Evolutionary conservation across 306 rosid species (phyloP), one percentile per base, ranked within the genome.

Genomic region (Nissolia schottii): DNA sequence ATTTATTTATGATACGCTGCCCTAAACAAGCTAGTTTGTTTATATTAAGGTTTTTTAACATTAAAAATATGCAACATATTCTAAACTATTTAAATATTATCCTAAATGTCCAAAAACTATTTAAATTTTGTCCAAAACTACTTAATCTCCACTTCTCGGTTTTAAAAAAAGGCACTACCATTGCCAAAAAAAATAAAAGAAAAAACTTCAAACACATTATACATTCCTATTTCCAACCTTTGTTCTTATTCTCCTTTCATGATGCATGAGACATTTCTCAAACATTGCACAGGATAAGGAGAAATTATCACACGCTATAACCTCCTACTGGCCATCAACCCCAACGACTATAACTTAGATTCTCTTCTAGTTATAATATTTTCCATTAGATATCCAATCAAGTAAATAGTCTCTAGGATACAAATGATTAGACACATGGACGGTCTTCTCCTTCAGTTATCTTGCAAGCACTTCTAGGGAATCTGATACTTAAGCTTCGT

Each of bases 401-500:
- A n/a, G n/a, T n/a, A n/a, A n/a, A n/a, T n/a, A n/a, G n/a, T n/a
- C n/a, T n/a, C n/a, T n/a, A n/a, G n/a, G n/a, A n/a, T n/a, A n/a
- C n/a, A n/a, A n/a, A n/a, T n/a, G n/a, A n/a, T n/a, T n/a, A n/a
- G n/a, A n/a, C 27, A 64, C 82, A 59, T 70, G 27, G 19, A 45
- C 71, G 31, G 65, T 37, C 18, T 78, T 78, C 72, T 81, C 90
- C 86, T 79, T 84, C 80, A 93, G 63, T 69, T 88, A 90, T 34
- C 80, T 82, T 0, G 92, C 74, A 10, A 93, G 92, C 15, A 84
- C 82, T 67, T 80, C 15, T 16, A 90, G 89, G 7, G 98, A 89
- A 79, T 88, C 86, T 1, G 95, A 91, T 57, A 94, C 87, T 70
- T 94, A 96, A 23, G 82, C 97, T 79, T 64, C 89, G 54, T 94